A percentile compares a stretch with the other conserved stretches of the same genome.
phyloP scores from a whole-genome alignment of 176 grass and related monocot genomes.

The Oryza punctata region DNA sequence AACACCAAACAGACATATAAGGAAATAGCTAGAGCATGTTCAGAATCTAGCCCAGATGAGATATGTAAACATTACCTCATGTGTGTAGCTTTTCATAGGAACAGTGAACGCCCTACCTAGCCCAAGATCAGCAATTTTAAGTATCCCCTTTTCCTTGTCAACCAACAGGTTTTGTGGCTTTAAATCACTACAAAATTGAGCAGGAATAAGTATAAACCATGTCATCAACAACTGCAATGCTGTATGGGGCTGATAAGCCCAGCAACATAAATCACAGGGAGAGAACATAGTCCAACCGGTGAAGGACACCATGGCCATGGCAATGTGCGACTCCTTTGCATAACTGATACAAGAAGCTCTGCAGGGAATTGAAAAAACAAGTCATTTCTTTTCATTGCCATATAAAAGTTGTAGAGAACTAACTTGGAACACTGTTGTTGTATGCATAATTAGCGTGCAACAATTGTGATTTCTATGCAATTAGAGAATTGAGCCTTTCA shows the following conservation, averaged over 20 bases:
- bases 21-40: not conserved
- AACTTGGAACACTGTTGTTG: not conserved
- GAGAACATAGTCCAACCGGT: conserved; percentile 59
- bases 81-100: conserved; percentile 96
- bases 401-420: not conserved
- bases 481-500: not conserved
- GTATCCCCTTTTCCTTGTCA: conserved; percentile 91
- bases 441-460: too few relatives aligned
- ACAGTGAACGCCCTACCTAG: conserved; percentile 81
- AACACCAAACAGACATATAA: not conserved
- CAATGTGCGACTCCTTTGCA: conserved; percentile 95
- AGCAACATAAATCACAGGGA: conserved; percentile 17
- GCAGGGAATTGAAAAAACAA: not conserved
- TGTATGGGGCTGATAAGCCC: not conserved
- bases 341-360: conserved; percentile 89
- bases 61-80: conserved; percentile 61
- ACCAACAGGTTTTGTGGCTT: conserved; percentile 98
- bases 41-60: not conserved
- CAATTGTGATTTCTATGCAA: not conserved
- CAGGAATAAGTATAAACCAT: not conserved
- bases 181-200: conserved; percentile 64
- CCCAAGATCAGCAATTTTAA: conserved; percentile 95
- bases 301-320: conserved; percentile 91
- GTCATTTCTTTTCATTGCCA: not conserved
- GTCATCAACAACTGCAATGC: conserved; percentile 3